A percentile compares a stretch with the other conserved stretches of the same genome.
phyloP scores from a whole-genome alignment of 2,329 filamentous ascomycete genomes.

The Fusarium mundagurra region DNA sequence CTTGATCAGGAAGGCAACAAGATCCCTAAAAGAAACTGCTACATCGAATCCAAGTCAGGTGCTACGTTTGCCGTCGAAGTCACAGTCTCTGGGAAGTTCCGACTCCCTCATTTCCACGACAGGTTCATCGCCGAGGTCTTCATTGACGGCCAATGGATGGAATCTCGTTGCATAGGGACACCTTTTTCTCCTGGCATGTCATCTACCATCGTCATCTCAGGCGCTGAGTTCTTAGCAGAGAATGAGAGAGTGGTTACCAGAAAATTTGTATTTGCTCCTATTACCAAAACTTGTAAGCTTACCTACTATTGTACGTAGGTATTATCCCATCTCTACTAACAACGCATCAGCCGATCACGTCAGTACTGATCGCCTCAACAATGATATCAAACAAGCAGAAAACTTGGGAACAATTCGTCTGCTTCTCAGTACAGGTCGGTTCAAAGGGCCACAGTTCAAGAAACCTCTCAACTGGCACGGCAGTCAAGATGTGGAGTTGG shows the following conservation, averaged over 20 bases:
- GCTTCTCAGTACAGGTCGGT: accelerated
- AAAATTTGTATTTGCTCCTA: conserved; percentile 25
- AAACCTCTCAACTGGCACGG: no score
- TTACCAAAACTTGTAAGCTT: conserved; percentile 9
- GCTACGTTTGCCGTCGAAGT: conserved; percentile 29
- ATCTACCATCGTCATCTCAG: not conserved
- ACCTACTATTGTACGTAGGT: accelerated
- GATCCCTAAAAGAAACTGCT: conserved; percentile 11
- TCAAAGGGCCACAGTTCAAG: accelerated
- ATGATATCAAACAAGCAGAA: not conserved
- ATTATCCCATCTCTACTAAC: not conserved
- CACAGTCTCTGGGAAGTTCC: not conserved
- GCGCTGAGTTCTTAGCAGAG: not conserved
- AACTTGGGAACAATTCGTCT: conserved; percentile 32
- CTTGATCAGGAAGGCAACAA: not conserved
- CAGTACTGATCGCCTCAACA: not conserved
- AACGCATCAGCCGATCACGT: not conserved
- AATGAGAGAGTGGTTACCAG: not conserved
- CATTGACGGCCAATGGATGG: conserved; percentile 28
- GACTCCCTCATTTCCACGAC: not conserved
- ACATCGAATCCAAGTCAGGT: conserved; percentile 39
- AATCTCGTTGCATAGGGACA: accelerated
- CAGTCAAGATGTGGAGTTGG: not conserved
- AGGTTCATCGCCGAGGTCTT: accelerated
- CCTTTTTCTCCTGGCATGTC: not conserved